These are phyloP conservation scores for Xylaria hypoxylon DNA, from an alignment of 2,329 filamentous ascomycete species.

Conservation along the genomic window DNA sequence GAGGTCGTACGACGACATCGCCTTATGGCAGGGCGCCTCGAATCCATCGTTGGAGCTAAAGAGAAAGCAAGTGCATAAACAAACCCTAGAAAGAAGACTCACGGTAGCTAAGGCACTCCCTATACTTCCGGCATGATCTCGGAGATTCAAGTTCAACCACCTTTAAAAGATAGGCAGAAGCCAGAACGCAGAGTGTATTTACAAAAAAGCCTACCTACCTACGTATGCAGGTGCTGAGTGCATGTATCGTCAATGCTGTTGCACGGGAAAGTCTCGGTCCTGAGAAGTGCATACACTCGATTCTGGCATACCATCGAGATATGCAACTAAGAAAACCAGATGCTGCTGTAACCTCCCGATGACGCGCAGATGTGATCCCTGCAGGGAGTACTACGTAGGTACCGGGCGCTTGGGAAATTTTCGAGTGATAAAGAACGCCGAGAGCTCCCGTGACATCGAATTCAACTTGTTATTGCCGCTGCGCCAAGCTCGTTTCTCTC, in stretches of 20 bases:
- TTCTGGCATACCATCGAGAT: background rate
- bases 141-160: background rate
- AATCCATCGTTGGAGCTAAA: slow-evolving; percentile 72
- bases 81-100: slow-evolving; percentile 15
- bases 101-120: slow-evolving; percentile 24
- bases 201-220: background rate
- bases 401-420: slow-evolving; percentile 28
- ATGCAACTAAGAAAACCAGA: slow-evolving; percentile 20
- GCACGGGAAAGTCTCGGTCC: background rate
- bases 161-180: background rate
- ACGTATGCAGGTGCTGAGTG: background rate
- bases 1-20: slow-evolving; percentile 90
- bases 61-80: slow-evolving; percentile 48
- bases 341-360: slow-evolving; percentile 21
- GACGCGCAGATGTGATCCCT: slow-evolving; percentile 29
- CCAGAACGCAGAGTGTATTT: background rate
- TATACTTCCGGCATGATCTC: background rate
- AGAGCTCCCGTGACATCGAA: slow-evolving; percentile 5
- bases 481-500: slow-evolving; percentile 1
- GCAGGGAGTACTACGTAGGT: slow-evolving; percentile 20
- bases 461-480: background rate
- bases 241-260: background rate
- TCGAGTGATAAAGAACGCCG: slow-evolving; percentile 4
- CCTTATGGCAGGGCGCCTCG: slow-evolving; percentile 81
- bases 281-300: slow-evolving; percentile 16